These are phyloP conservation scores for Aureobasidium sp. DNA, from an alignment of 2,329 filamentous ascomycete species.

Conservation along the genomic window DNA sequence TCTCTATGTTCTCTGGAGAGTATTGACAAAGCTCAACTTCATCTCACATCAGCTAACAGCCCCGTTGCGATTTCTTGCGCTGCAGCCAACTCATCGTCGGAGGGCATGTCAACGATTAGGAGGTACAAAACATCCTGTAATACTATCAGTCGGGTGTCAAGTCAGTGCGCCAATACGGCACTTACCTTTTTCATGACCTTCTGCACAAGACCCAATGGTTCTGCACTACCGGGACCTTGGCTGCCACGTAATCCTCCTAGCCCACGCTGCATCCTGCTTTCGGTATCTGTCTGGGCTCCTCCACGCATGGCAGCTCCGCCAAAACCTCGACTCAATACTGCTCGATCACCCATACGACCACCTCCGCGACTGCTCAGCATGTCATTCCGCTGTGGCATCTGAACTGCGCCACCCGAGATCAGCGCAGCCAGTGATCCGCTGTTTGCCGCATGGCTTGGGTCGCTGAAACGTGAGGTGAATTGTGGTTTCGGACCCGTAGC, in stretches of 20 bases:
- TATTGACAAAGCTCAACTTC: not conserved
- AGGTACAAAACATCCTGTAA: constrained; percentile 55
- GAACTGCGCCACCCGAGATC: constrained; percentile 50
- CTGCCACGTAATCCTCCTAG: not conserved
- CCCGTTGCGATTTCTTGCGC: constrained; percentile 20
- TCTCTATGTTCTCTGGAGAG: too few relatives aligned
- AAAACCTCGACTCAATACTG: not conserved
- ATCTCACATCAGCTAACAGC: not conserved
- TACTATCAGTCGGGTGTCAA: not conserved
- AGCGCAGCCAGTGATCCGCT: constrained; percentile 54
- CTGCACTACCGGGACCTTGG: not conserved
- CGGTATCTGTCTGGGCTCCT: not conserved
- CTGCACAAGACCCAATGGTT: constrained; percentile 23
- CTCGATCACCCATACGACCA: not conserved
- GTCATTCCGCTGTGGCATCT: not conserved
- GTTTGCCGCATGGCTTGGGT: constrained; percentile 58
- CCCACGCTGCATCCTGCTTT: not conserved
- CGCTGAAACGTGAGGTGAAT: constrained; percentile 52
- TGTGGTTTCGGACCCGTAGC: constrained; percentile 44
- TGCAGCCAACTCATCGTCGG: constrained; percentile 45
- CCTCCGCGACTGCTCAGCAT: not conserved
- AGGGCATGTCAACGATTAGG: constrained; percentile 58
- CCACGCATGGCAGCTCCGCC: not conserved
- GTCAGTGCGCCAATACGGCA: not conserved
- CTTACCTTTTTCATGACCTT: constrained; percentile 27